Conservation (phyloP, 2,329 filamentous ascomycete genomes). For the Trichoderma atroviride region DNA sequence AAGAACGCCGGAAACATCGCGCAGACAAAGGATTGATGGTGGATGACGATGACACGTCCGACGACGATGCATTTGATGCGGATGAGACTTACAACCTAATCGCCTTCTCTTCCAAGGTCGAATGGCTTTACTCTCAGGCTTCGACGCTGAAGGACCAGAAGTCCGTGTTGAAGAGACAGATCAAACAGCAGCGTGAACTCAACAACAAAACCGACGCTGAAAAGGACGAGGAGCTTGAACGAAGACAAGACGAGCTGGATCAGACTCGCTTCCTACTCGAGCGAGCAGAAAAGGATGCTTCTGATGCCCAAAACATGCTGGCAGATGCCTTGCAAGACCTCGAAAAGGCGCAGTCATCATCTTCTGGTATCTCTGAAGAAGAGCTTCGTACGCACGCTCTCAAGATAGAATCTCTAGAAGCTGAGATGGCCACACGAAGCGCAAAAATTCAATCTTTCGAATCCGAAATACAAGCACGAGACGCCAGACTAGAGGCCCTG, state of each 20-base stretch:
- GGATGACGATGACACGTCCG: slow-evolving; percentile 63
- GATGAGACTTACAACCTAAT: slow-evolving; percentile 70
- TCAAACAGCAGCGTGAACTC: slow-evolving; percentile 91
- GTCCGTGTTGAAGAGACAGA: slow-evolving; percentile 83
- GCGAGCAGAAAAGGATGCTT: slow-evolving; percentile 44
- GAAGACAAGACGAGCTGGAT: slow-evolving; percentile 60
- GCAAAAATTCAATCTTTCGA: slow-evolving; percentile 43
- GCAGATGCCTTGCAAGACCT: slow-evolving; percentile 41
- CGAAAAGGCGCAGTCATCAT: slow-evolving; percentile 41
- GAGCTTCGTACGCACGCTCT: slow-evolving; percentile 33
- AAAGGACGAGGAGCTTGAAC: slow-evolving; percentile 65
- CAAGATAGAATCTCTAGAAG: slow-evolving; percentile 31
- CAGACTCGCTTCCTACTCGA: slow-evolving; percentile 42
- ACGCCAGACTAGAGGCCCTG: slow-evolving; percentile 47
- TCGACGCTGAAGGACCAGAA: slow-evolving; percentile 84
- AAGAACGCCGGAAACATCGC: slow-evolving; percentile 55
- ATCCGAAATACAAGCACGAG: slow-evolving; percentile 47
- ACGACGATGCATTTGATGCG: slow-evolving; percentile 60
- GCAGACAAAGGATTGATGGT: slow-evolving; percentile 58
- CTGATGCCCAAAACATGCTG: slow-evolving; percentile 52
- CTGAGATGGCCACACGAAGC: slow-evolving; percentile 40
- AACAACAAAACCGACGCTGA: slow-evolving; percentile 82
- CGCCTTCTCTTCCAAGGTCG: slow-evolving; percentile 77
- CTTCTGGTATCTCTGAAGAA: slow-evolving; percentile 33
- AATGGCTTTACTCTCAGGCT: slow-evolving; percentile 76